A percentile compares a stretch with the other conserved stretches of the same genome.
Conservation (phyloP, 352 stramenopile species). For the Globisporangium emineosum region DNA sequence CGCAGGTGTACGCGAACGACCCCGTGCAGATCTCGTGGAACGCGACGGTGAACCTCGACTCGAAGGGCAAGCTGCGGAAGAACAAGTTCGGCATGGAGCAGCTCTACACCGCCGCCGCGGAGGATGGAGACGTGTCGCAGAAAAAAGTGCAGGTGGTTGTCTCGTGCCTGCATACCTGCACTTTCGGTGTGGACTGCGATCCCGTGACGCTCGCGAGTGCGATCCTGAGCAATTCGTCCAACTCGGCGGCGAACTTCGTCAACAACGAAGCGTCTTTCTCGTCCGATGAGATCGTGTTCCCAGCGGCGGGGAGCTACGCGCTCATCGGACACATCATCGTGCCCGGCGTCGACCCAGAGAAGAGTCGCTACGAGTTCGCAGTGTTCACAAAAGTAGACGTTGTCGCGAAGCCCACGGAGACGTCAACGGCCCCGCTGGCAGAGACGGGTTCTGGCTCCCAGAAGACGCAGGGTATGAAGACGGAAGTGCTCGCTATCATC, state of each 20-base stretch:
- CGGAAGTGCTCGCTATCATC: conserved; percentile 55
- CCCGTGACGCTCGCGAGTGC: conserved; percentile 45
- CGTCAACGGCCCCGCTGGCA: conserved; percentile 24
- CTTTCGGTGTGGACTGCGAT: conserved; percentile 41
- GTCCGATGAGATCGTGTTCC: conserved; percentile 54
- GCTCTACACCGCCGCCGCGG: conserved; percentile 33
- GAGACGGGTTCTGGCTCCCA: conserved; percentile 5
- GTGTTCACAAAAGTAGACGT: conserved; percentile 46
- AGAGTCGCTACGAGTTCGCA: conserved; percentile 65
- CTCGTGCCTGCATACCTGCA: conserved; percentile 56
- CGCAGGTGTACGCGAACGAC: conserved; percentile 52
- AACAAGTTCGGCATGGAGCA: conserved; percentile 50
- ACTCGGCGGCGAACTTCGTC: conserved; percentile 53
- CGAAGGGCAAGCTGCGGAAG: conserved; percentile 25
- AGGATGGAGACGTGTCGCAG: conserved; percentile 42
- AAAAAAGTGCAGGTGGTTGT: conserved; percentile 48
- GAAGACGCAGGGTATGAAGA: conserved; percentile 44
- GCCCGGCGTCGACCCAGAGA: conserved; percentile 35
- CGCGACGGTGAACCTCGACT: conserved; percentile 41
- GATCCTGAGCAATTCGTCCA: conserved; percentile 44
- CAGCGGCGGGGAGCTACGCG: conserved; percentile 40
- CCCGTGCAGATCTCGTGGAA: conserved; percentile 66
- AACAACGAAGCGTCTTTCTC: conserved; percentile 43
- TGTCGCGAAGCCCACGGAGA: conserved; percentile 24
- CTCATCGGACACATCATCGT: conserved; percentile 65